A percentile compares a stretch with the other conserved stretches of the same genome.
Evolutionary conservation across 2,329 filamentous ascomycete genomes (phyloP).

Genomic region (Ascochyta rabiei): DNA sequence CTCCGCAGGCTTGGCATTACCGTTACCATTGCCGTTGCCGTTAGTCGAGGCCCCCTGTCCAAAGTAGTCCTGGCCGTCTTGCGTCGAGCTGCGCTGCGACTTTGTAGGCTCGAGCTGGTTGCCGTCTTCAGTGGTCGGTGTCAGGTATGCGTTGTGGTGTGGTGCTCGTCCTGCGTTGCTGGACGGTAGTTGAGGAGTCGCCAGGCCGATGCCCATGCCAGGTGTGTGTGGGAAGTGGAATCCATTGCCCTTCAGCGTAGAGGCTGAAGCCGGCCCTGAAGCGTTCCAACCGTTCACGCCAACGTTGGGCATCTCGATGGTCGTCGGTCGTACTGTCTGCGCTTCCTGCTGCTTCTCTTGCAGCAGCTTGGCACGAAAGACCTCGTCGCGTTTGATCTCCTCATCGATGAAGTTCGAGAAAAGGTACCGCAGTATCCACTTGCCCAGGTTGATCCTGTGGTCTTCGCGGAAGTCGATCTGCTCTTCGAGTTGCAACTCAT

Average conservation of each 20-base stretch:
- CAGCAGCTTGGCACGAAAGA: constrained; percentile 72
- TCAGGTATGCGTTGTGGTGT: constrained; percentile 45
- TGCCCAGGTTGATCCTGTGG: constrained; percentile 94
- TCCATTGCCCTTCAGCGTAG: constrained; percentile 66
- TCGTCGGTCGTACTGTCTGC: constrained; percentile 64
- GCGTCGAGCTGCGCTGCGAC: constrained; percentile 60
- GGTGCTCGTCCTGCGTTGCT: constrained; percentile 44
- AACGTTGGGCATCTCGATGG: constrained; percentile 62
- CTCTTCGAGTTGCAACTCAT: constrained; percentile 78
- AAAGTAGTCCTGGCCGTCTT: constrained; percentile 78
- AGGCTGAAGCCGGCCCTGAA: constrained; percentile 54
- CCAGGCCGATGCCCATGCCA: constrained; percentile 77
- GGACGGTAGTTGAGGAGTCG: constrained; percentile 64
- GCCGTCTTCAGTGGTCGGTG: constrained; percentile 52
- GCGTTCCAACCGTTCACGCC: constrained; percentile 55
- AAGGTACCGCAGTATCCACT: constrained; percentile 92
- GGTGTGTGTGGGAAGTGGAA: constrained; percentile 68
- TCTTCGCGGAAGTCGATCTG: constrained; percentile 86
- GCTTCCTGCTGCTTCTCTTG: constrained; percentile 65
- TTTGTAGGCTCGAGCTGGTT: constrained; percentile 59
- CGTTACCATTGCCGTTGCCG: constrained; percentile 21
- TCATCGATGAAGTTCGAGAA: constrained; percentile 90
- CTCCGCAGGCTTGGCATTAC: constrained; percentile 38
- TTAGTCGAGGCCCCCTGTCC: constrained; percentile 27
- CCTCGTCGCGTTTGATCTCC: constrained; percentile 81